Evolutionary conservation across 1,284 basidiomycete species (phyloP), one percentile per base, ranked within the genome.

Genomic region (Boletellus deceptivus): DNA sequence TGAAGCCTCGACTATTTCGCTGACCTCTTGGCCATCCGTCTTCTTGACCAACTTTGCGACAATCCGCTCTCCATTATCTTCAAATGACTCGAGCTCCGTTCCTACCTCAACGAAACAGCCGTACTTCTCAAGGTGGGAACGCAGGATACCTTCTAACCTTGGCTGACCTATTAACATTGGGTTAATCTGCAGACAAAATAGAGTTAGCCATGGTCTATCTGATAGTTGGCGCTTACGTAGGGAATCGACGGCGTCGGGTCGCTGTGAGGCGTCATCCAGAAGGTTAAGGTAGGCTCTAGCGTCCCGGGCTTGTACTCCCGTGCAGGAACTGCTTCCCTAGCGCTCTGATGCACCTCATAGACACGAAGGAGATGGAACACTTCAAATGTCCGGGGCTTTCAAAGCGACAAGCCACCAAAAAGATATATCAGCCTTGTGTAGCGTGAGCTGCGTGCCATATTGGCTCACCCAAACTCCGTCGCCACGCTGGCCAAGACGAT

Each of bases 351-450:
- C 1, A 59, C 48, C 33, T 68, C 63, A 9, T 56, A 53, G 3
- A 57, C 49, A 6, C 53, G 55, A 9, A 71, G 61, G 22, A 63
- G 54, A 29, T 69, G 55, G 20, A 70, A 67, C 1, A 56, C 40
- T 40, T 72, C 70, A n/a, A 68, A 54, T 8, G 65, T 61, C 31
- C 68, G 67, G 17, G 64, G 64, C 69, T 70, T 36, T 37, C 3
- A 25, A 18, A 6, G 27, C 27, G 20, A 22, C 4, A 9, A 20
- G 33, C 11, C 8, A 38, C 16, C 27, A 33, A 7, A 2, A 1
- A 2, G 9, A 29, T 29, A 29, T 29, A 37, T 53, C 22, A 49
- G 35, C n/a, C 2, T 14, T 5, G n/a, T 29, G 13, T 16, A 14
- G 18, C 2, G 10, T 5, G 20, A 11, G 8, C 8, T 29, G 27